Percentiles rank a stretch among this genome's conserved stretches.
phyloP scores from a whole-genome alignment of 106 monocot species.

The Phalaenopsis aphrodite region DNA sequence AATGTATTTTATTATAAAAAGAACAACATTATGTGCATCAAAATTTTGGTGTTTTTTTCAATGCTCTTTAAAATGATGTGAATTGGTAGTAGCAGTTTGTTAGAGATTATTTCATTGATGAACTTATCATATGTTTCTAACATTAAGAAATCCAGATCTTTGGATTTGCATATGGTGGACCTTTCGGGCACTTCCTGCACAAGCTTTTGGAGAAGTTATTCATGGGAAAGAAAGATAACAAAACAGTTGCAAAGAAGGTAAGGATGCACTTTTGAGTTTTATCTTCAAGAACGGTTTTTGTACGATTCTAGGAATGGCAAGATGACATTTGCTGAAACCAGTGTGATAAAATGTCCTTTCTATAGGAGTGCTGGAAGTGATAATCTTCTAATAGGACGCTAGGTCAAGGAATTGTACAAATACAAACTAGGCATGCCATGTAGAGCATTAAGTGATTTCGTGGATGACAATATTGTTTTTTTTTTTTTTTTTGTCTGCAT shows the following conservation, averaged over 20 bases:
- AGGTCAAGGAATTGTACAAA: too few species aligned
- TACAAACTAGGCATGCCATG: too few species aligned
- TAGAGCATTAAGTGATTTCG: too few species aligned
- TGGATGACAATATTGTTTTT: too few species aligned
- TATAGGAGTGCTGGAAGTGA: too few species aligned
- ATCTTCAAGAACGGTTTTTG: background rate
- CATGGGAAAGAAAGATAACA: conserved; percentile 72
- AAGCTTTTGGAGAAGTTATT: conserved; percentile 65
- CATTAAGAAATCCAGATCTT: conserved; percentile 36
- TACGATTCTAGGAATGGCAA: background rate
- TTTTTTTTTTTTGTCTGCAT: too few species aligned
- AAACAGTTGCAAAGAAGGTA: conserved; percentile 86
- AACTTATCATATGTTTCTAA: background rate
- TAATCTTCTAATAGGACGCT: too few species aligned
- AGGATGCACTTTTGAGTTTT: background rate
- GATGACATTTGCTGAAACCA: background rate
- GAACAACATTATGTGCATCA: background rate
- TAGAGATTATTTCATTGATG: background rate
- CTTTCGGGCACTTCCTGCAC: conserved; percentile 71
- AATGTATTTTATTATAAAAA: background rate
- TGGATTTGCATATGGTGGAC: conserved; percentile 72
- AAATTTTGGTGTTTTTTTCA: background rate
- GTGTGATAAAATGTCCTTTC: background rate
- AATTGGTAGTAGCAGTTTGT: background rate
- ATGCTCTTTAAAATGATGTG: background rate